phyloP scores from a whole-genome alignment of 305 asterid species.

The Fraxinus dipetala region DNA sequence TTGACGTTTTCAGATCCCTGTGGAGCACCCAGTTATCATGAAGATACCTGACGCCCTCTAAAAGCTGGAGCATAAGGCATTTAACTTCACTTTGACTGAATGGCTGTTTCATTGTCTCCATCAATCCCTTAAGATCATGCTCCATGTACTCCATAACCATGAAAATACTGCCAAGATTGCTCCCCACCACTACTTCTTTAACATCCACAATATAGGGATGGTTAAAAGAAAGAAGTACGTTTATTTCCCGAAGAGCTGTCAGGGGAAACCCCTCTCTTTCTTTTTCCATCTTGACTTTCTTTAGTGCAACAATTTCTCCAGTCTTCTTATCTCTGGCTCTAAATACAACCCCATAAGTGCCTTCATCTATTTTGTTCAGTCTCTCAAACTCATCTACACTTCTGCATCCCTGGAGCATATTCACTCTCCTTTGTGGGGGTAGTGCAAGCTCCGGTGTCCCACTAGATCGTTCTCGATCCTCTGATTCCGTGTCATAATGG shows the following conservation, averaged over 20 bases:
- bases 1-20: slow-evolving; percentile 83
- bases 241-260: slow-evolving; percentile 82
- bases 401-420: slow-evolving; percentile 96
- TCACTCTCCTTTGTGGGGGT: slow-evolving; percentile 59
- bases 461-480: slow-evolving; percentile 43
- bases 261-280: slow-evolving; percentile 93
- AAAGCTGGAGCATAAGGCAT: slow-evolving; percentile 88
- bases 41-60: slow-evolving; percentile 73
- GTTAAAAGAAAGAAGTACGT: slow-evolving; percentile 71
- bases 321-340: slow-evolving; percentile 84
- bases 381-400: slow-evolving; percentile 83
- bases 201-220: slow-evolving; percentile 83
- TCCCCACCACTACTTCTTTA: slow-evolving; percentile 83
- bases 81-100: slow-evolving; percentile 88
- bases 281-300: slow-evolving; percentile 91
- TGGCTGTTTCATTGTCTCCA: slow-evolving; percentile 85
- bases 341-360: slow-evolving; percentile 86
- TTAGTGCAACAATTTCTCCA: slow-evolving; percentile 86
- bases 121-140: slow-evolving; percentile 79
- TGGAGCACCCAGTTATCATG: slow-evolving; percentile 94
- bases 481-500: slow-evolving; percentile 53
- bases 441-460: slow-evolving; percentile 46
- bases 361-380: slow-evolving; percentile 87
- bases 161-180: slow-evolving; percentile 67
- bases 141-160: slow-evolving; percentile 99